Evolutionary conservation across 1,139 yeast species (phyloP).

Genomic region (Candida glucosophila): DNA sequence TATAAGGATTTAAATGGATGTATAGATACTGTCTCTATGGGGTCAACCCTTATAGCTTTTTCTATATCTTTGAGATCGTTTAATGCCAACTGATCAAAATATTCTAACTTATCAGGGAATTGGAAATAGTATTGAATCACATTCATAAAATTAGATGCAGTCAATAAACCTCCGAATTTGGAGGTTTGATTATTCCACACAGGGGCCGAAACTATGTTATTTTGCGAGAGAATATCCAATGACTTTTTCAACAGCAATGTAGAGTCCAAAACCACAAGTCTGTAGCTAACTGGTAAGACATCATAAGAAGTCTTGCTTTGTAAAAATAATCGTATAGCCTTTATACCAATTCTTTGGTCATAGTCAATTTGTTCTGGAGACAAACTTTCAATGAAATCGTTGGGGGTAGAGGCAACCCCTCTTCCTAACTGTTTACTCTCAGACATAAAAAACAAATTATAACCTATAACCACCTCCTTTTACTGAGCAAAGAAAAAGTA

Average conservation of each 20-base stretch:
- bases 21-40: slow-evolving; percentile 79
- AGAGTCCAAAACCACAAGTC: slow-evolving; percentile 90
- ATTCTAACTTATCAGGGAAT: slow-evolving; percentile 82
- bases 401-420: slow-evolving; percentile 27
- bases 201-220: slow-evolving; percentile 94
- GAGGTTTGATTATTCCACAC: slow-evolving; percentile 89
- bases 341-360: slow-evolving; percentile 61
- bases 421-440: too few relatives aligned
- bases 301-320: slow-evolving; percentile 93
- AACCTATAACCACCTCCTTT: too few relatives aligned
- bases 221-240: slow-evolving; percentile 80
- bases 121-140: slow-evolving; percentile 93
- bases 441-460: too few relatives aligned
- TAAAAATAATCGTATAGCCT: slow-evolving; percentile 74
- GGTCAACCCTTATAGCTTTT: slow-evolving; percentile 79
- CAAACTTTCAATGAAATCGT: slow-evolving; percentile 36
- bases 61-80: slow-evolving; percentile 84
- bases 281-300: slow-evolving; percentile 90
- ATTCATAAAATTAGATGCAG: slow-evolving; percentile 88
- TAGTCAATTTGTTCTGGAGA: slow-evolving; percentile 37
- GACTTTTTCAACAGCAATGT: slow-evolving; percentile 86
- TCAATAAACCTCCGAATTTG: slow-evolving; percentile 87
- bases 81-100: slow-evolving; percentile 78
- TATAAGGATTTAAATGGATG: slow-evolving; percentile 88
- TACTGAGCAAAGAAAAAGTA: too few relatives aligned